Evolutionary conservation across 2,329 filamentous ascomycete genomes (phyloP).

Genomic region (Cercospora beticola): DNA sequence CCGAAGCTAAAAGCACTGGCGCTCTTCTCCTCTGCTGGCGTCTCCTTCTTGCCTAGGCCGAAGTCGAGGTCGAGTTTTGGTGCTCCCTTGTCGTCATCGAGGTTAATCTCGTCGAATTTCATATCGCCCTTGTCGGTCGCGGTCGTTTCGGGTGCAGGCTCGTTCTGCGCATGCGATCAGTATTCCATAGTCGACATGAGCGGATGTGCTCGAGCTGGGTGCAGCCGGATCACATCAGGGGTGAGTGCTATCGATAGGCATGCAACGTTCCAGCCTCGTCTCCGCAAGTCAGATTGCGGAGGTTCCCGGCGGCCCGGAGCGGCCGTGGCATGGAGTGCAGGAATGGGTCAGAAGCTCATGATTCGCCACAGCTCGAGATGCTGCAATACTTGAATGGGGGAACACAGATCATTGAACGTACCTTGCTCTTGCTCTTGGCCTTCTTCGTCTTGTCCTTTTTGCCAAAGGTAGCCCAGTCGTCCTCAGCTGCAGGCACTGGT

Average conservation of each 20-base stretch:
- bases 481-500: conserved; percentile 35
- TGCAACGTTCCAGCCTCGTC: conserved; percentile 4
- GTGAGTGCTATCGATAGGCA: conserved; percentile 30
- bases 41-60: conserved; percentile 33
- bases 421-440: conserved; percentile 41
- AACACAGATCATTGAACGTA: conserved; percentile 22
- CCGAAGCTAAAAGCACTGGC: conserved; percentile 36
- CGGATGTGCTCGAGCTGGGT: conserved; percentile 16
- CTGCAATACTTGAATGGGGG: conserved; percentile 9
- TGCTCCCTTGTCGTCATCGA: conserved; percentile 45
- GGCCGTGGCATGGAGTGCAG: background rate
- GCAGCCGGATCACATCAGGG: conserved; percentile 22
- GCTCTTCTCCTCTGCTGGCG: conserved; percentile 31
- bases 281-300: conserved; percentile 35
- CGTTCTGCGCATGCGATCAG: conserved; percentile 29
- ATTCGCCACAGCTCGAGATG: conserved; percentile 19
- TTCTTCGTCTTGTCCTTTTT: conserved; percentile 33
- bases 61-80: conserved; percentile 52
- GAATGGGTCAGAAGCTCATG: conserved; percentile 13
- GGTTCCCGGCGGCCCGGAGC: conserved; percentile 29
- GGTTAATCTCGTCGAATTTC: conserved; percentile 49
- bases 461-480: conserved; percentile 22
- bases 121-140: conserved; percentile 37
- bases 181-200: conserved; percentile 17
- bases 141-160: conserved; percentile 29